Evolutionary conservation across 495 filamentous ascomycete species (phyloP), one percentile per base, ranked within the genome.

Genomic region (Penicillium silybi): DNA sequence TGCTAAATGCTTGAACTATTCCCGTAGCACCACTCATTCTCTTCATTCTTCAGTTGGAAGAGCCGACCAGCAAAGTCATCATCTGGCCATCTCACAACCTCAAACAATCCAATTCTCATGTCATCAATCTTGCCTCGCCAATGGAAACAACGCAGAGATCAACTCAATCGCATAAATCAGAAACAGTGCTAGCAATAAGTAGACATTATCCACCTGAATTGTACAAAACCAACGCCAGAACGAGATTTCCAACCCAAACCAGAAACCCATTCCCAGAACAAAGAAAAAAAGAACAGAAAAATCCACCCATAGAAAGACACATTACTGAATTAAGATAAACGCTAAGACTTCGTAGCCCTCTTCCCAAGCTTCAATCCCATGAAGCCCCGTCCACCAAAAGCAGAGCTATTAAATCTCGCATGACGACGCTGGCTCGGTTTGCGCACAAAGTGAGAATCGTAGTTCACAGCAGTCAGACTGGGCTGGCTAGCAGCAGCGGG

Each of bases 291-390:
- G 1, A 43, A 25, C 6, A 6, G 8, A 0, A 43, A 5, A 43
- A 26, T 20, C 41, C 41, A 3, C 41, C 20, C 20, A 46, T 18
- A 46, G 48, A 16, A 51, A 25, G 15, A 40, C 46, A 53, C 37
- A 44, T 41, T 40, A 50, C 25, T 35, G 25, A 46, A 48, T 23
- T 53, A 58, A 18, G 49, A 8, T 20, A 41, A 47, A 40, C 23
- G 16, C 61, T 62, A 72, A 48, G 54, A 45, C 54, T 65, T 66
- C 48, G 51, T 51, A 49, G 51, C 39, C 48, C 57, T 67, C 42
- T 62, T 63, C 26, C 68, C 64, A 17, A 74, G 45, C 55, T 65
- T 66, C 46, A 74, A 60, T 0, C 67, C 71, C 62, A 74, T 66
- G 20, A 74, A 73, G 19, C 61, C 66, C 20, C 67, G 64, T 10